Conservation (phyloP, 768 basidiomycete species). For the Leccinum uliginosum region DNA sequence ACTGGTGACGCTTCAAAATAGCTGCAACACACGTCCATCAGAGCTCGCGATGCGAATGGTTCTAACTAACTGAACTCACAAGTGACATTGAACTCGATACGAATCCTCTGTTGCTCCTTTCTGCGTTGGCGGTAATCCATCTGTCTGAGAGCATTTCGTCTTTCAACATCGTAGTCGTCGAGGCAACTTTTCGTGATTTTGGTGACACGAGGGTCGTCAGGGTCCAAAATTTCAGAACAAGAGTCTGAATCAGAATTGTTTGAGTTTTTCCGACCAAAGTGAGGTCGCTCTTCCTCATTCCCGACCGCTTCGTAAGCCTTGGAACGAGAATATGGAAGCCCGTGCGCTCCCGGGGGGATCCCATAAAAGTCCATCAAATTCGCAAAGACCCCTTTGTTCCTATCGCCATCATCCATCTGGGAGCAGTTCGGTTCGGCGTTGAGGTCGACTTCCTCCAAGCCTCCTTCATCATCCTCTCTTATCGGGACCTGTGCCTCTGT, state of each 20-base stretch:
- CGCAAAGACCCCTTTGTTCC: slow-evolving; percentile 24
- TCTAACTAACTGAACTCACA: slow-evolving; percentile 39
- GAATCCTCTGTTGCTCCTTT: slow-evolving; percentile 59
- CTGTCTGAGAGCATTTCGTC: slow-evolving; percentile 53
- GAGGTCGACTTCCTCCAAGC: slow-evolving; percentile 19
- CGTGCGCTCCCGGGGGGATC: slow-evolving; percentile 16
- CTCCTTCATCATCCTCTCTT: slow-evolving; percentile 4
- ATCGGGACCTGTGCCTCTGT: slow-evolving; percentile 20
- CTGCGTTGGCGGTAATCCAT: slow-evolving; percentile 68
- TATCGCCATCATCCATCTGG: slow-evolving; percentile 21
- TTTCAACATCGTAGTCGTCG: slow-evolving; percentile 59
- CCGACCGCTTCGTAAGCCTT: slow-evolving; percentile 12
- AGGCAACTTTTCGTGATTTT: slow-evolving; percentile 46
- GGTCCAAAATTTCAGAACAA: slow-evolving; percentile 55
- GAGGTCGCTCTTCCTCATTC: slow-evolving; percentile 9
- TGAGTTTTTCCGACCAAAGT: slow-evolving; percentile 38
- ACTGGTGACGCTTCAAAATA: slow-evolving; percentile 76
- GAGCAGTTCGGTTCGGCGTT: slow-evolving; percentile 11
- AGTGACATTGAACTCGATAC: slow-evolving; percentile 72
- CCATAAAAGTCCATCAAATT: slow-evolving; percentile 33
- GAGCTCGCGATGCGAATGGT: background rate
- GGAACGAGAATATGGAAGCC: slow-evolving; percentile 25
- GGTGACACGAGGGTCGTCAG: slow-evolving; percentile 69
- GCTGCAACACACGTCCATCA: slow-evolving; percentile 38
- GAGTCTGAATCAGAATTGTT: slow-evolving; percentile 37